These are phyloP conservation scores for Kwoniella bestiolae DNA, from an alignment of 768 basidiomycete genomes.

Conservation along the genomic window DNA sequence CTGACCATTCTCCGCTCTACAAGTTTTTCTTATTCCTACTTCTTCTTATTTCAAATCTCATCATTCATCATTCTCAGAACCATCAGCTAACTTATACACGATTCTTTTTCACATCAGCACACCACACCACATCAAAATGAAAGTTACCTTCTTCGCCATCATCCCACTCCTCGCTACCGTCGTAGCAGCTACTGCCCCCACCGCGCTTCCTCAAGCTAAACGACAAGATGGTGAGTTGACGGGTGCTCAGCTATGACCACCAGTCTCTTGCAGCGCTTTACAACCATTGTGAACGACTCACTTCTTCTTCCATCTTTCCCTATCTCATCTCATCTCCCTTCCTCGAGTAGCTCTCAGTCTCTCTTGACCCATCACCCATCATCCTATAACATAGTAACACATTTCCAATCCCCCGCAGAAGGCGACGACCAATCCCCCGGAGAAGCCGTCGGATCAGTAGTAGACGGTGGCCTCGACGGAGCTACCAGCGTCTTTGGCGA, in stretches of 20 bases:
- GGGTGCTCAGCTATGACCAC: neutral
- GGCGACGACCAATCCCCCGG: conserved; percentile 3
- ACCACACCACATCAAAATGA: neutral
- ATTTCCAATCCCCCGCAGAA: neutral
- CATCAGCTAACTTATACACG: no score
- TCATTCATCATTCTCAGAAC: neutral
- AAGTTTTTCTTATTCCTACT: no score
- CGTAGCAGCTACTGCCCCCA: conserved; percentile 12
- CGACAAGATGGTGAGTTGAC: conserved; percentile 12
- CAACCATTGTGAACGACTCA: neutral
- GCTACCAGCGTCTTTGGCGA: conserved; percentile 11
- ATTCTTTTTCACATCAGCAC: no score
- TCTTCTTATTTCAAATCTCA: neutral
- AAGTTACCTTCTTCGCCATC: conserved; percentile 15
- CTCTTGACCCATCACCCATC: no score
- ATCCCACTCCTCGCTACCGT: conserved; percentile 13
- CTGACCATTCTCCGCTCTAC: no score
- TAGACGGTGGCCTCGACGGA: conserved; percentile 22
- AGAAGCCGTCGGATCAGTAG: conserved; percentile 16
- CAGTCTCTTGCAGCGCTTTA: neutral
- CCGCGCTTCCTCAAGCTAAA: conserved; percentile 3
- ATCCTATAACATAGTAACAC: no score
- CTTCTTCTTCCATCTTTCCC: no score
- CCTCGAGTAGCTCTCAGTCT: no score
- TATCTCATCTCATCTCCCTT: no score